A percentile compares a stretch with the other conserved stretches of the same genome.
Evolutionary conservation across 2,329 filamentous ascomycete species (phyloP).

Genomic region (Venturiaceae sp.): DNA sequence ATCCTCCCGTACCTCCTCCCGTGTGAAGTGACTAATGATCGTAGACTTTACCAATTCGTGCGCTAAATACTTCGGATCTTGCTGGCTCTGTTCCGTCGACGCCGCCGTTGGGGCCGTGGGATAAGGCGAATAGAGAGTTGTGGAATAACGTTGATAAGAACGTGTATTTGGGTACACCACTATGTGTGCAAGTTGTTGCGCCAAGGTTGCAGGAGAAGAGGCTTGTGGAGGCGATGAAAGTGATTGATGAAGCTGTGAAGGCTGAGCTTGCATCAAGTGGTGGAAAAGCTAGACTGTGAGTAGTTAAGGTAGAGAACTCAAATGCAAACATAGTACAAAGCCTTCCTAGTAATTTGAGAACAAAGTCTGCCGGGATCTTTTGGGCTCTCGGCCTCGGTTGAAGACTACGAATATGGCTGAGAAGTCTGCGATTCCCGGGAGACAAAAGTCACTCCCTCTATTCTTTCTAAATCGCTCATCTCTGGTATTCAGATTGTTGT

Average conservation of each 20-base stretch:
- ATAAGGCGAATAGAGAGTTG: conserved; percentile 48
- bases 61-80: conserved; percentile 40
- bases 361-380: too few species aligned
- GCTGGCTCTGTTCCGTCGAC: conserved; percentile 32
- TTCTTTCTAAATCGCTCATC: too few species aligned
- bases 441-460: too few species aligned
- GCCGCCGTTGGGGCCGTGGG: conserved; percentile 44
- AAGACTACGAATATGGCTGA: too few species aligned
- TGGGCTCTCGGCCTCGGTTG: too few species aligned
- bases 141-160: conserved; percentile 45
- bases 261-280: neutral
- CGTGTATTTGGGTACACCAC: conserved; percentile 43
- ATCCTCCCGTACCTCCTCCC: neutral
- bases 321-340: too few species aligned
- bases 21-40: neutral
- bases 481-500: too few species aligned
- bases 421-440: too few species aligned
- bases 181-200: conserved; percentile 48
- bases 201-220: conserved; percentile 45
- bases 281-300: neutral
- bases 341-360: too few species aligned
- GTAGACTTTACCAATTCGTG: conserved; percentile 40
- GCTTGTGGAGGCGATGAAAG: conserved; percentile 42
- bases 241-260: conserved; percentile 38
- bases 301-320: too few species aligned